Evolutionary conservation across 805 yeast genomes (phyloP).

Genomic region (Starmerella bombi): DNA sequence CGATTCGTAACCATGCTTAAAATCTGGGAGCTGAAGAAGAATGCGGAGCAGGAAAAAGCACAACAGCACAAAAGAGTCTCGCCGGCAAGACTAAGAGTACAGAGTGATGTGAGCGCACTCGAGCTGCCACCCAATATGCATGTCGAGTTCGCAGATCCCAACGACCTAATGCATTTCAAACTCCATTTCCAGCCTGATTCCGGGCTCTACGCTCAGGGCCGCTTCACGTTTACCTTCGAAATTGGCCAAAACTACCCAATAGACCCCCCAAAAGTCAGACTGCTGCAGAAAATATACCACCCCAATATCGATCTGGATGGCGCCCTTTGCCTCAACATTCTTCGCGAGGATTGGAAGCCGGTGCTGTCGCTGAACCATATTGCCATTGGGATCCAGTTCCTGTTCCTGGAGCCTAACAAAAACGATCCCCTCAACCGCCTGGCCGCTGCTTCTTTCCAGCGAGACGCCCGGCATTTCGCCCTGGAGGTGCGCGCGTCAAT

Average conservation of each 20-base stretch:
- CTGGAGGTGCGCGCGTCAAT: conserved; percentile 47
- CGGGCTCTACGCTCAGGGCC: conserved; percentile 59
- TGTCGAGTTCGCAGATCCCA: conserved; percentile 38
- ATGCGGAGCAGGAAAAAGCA: conserved; percentile 36
- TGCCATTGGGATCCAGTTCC: conserved; percentile 69
- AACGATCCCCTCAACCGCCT: conserved; percentile 84
- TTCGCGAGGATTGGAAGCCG: conserved; percentile 95
- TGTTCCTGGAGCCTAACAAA: conserved; percentile 82
- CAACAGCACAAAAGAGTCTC: conserved; percentile 28
- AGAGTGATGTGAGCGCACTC: conserved; percentile 58
- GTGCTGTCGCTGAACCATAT: conserved; percentile 71
- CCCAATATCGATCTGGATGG: conserved; percentile 89
- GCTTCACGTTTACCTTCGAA: conserved; percentile 52
- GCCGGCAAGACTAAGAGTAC: conserved; percentile 64
- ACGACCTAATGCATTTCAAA: conserved; percentile 48
- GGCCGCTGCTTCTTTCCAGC: conserved; percentile 52
- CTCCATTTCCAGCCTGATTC: conserved; percentile 51
- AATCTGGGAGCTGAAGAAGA: conserved; percentile 46
- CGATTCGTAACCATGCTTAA: too few species aligned
- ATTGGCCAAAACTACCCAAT: conserved; percentile 72
- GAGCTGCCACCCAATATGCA: conserved; percentile 46
- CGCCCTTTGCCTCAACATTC: conserved; percentile 78
- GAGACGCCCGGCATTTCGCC: conserved; percentile 36
- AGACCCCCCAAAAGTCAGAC: conserved; percentile 76
- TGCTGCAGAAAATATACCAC: conserved; percentile 64